Evolutionary conservation across 1,284 basidiomycete genomes (phyloP), one percentile per base, ranked within the genome.

Genomic region (Cutaneotrichosporon sp.): DNA sequence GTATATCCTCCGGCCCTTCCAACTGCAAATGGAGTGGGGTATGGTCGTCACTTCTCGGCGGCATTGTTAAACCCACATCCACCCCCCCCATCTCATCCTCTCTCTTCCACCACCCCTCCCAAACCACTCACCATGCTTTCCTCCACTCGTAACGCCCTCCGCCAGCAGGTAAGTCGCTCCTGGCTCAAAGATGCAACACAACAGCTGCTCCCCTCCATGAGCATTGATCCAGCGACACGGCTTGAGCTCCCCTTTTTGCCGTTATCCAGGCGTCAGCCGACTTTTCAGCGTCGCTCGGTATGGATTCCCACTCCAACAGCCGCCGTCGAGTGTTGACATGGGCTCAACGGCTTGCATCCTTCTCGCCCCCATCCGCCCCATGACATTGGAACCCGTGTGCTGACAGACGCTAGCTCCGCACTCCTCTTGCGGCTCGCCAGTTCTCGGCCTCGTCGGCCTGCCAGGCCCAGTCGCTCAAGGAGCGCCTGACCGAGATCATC

Each of bases 401-500:
- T 35, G 16, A 43, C 39, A 24, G 29, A 31, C 16, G 16, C 41
- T 48, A 52, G 51, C 46, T 55, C 32, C 55, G 55, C 49, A 29
- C 49, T 24, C 52, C 63, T 49, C 54, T 75, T 51, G 46, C 44
- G 47, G 67, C 70, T 38, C 68, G 76, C 51, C 65, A 67, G 25
- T 77, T 75, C 62, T 74, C 87, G 34, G 79, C 81, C 49, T 75
- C 84, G 46, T 62, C 64, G 38, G 87, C 84, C 74, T 74, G 82
- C 43, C 49, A 62, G 49, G 88, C 84, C 75, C 80, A 82, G 61
- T 84, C 88, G 39, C 82, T 94, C 75, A 92, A 92, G 79, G 90
- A 94, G 77, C 82, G 89, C 56, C 80, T 96, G 59, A 82, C 87
- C 45, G 87, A 93, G 77, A 84, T 96, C 75, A 93, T 96, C 67